phyloP scores from a whole-genome alignment of 768 basidiomycete species.

The Cyathus striatus region DNA sequence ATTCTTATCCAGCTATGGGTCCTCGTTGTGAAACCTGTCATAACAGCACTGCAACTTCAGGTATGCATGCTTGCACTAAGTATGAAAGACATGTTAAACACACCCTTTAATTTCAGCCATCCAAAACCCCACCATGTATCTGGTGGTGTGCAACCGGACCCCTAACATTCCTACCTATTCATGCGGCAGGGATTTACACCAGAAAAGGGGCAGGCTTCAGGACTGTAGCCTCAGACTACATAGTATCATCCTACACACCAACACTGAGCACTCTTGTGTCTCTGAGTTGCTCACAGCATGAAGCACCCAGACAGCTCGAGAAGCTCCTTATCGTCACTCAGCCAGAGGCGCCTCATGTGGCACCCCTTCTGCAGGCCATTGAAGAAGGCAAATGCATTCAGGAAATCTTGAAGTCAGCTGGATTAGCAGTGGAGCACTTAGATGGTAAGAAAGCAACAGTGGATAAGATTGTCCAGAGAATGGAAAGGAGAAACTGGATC shows the following conservation, averaged over 20 bases:
- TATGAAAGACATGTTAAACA: neutral
- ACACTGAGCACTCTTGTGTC: neutral
- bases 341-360: neutral
- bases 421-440: conserved; percentile 3
- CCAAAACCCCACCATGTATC: conserved; percentile 6
- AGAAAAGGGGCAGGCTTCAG: conserved; percentile 5
- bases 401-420: neutral
- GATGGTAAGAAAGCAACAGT: conserved; percentile 7
- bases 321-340: neutral
- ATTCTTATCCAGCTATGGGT: conserved; percentile 3
- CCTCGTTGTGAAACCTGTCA: conserved; percentile 2
- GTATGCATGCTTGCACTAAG: neutral
- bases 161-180: conserved; percentile 10
- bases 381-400: neutral
- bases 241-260: conserved; percentile 4
- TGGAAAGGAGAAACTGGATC: conserved; percentile 14
- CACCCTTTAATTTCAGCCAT: too few species aligned
- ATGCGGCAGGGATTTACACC: conserved; percentile 11
- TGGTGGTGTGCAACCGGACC: conserved; percentile 14
- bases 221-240: conserved; percentile 11
- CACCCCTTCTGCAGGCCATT: neutral
- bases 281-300: too few species aligned
- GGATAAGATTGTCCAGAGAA: conserved; percentile 2
- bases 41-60: conserved; percentile 2
- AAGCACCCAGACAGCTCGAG: neutral